These are phyloP conservation scores for Alternaria dauci DNA, from an alignment of 2,329 filamentous ascomycete genomes.

Conservation along the genomic window DNA sequence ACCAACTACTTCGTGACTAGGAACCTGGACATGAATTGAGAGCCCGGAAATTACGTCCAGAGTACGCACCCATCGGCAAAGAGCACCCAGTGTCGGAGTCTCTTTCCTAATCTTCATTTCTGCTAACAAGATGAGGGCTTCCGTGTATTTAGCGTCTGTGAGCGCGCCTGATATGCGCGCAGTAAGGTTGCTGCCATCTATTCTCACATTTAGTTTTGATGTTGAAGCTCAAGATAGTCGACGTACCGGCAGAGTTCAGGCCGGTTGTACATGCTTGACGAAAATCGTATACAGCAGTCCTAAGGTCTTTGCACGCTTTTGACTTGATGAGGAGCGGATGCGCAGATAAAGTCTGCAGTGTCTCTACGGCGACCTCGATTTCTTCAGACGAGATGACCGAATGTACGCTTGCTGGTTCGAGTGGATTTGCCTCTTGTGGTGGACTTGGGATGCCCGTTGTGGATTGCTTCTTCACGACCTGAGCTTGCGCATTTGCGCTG, in stretches of 20 bases:
- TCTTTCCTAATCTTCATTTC: constrained; percentile 75
- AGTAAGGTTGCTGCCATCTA: constrained; percentile 69
- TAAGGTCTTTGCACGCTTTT: constrained; percentile 71
- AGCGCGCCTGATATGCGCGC: constrained; percentile 72
- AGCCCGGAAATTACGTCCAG: constrained; percentile 73
- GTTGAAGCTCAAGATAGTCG: not conserved
- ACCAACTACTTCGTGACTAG: constrained; percentile 43
- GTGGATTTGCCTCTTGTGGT: constrained; percentile 31
- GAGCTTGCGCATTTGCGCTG: constrained; percentile 31
- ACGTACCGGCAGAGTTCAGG: constrained; percentile 63
- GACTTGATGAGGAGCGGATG: constrained; percentile 72
- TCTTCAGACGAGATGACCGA: constrained; percentile 70
- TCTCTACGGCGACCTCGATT: constrained; percentile 72
- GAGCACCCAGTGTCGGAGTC: constrained; percentile 71
- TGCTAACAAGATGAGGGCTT: constrained; percentile 71
- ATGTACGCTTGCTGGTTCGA: constrained; percentile 61
- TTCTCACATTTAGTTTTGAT: constrained; percentile 10
- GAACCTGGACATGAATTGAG: constrained; percentile 61
- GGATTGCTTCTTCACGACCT: constrained; percentile 33
- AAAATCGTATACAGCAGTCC: constrained; percentile 73
- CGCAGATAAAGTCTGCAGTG: constrained; percentile 65
- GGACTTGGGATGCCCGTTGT: constrained; percentile 36
- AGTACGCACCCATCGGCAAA: constrained; percentile 77
- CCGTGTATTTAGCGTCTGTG: constrained; percentile 69
- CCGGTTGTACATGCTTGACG: constrained; percentile 74